Percentiles rank a stretch among this genome's conserved stretches.
Conservation (phyloP, 2,329 filamentous ascomycete species). For the Bisporella sp. region DNA sequence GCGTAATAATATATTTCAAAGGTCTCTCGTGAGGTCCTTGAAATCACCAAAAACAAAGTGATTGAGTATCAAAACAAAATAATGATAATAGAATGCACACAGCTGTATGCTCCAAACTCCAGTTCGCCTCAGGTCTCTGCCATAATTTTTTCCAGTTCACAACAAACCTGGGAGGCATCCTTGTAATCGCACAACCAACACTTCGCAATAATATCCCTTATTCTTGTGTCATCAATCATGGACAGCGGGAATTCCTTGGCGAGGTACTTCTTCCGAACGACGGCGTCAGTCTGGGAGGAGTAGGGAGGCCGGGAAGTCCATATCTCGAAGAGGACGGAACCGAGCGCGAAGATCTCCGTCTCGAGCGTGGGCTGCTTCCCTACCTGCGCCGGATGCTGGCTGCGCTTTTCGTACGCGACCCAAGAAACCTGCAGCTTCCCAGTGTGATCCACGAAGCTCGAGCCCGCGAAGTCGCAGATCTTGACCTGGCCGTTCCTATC, state of each 20-base stretch:
- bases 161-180: no score
- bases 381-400: conserved; percentile 4
- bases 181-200: neutral
- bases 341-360: conserved; percentile 7
- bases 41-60: no score
- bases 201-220: neutral
- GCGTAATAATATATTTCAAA: no score
- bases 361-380: conserved; percentile 1
- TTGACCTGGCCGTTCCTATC: neutral
- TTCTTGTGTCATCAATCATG: neutral
- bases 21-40: no score
- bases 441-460: neutral
- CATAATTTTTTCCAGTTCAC: no score
- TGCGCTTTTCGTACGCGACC: conserved; percentile 4
- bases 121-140: no score
- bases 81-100: no score
- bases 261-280: neutral
- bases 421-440: neutral
- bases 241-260: neutral
- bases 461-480: conserved; percentile 10
- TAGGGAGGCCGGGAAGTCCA: neutral
- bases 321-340: neutral
- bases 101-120: no score
- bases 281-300: neutral
- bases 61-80: no score